A percentile compares a stretch with the other conserved stretches of the same genome.
Evolutionary conservation across 768 basidiomycete genomes (phyloP).

Genomic region (Chlorophyllum brunneum): DNA sequence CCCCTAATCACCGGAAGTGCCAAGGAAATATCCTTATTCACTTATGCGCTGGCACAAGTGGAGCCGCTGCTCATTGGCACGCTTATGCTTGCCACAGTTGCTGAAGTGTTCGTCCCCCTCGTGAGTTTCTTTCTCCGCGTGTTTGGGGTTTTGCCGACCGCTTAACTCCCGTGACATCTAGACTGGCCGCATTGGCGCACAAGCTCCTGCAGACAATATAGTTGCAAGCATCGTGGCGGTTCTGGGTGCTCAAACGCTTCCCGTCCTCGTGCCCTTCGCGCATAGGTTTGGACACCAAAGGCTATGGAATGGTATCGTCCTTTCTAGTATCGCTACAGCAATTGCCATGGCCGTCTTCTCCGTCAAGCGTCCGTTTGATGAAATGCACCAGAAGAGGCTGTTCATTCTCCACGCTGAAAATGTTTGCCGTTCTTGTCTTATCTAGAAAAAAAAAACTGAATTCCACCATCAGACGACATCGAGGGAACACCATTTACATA

Average conservation of each 20-base stretch:
- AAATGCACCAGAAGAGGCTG: conserved; percentile 81
- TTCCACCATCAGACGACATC: conserved; percentile 55
- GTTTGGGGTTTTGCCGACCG: not conserved
- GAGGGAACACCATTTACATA: conserved; percentile 67
- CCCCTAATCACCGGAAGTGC: conserved; percentile 24
- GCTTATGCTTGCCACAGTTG: conserved; percentile 52
- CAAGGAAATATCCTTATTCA: conserved; percentile 47
- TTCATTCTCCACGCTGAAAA: conserved; percentile 86
- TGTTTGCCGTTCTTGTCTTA: conserved; percentile 39
- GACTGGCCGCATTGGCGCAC: conserved; percentile 80
- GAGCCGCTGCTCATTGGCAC: conserved; percentile 55
- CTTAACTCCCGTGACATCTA: conserved; percentile 23
- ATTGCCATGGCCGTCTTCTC: conserved; percentile 60
- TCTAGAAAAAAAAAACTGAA: not conserved
- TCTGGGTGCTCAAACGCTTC: conserved; percentile 52
- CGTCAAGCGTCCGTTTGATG: conserved; percentile 64
- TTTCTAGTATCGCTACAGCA: conserved; percentile 43
- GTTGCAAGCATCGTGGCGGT: conserved; percentile 73
- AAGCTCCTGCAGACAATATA: conserved; percentile 85
- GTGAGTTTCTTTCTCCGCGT: conserved; percentile 34
- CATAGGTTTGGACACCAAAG: conserved; percentile 57
- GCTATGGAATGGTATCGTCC: conserved; percentile 36
- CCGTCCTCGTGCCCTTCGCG: conserved; percentile 64
- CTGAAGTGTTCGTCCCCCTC: conserved; percentile 90
- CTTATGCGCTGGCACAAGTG: conserved; percentile 59